Evolutionary conservation across 352 stramenopile genomes (phyloP).

Genomic region (Globisporangium spinosum): DNA sequence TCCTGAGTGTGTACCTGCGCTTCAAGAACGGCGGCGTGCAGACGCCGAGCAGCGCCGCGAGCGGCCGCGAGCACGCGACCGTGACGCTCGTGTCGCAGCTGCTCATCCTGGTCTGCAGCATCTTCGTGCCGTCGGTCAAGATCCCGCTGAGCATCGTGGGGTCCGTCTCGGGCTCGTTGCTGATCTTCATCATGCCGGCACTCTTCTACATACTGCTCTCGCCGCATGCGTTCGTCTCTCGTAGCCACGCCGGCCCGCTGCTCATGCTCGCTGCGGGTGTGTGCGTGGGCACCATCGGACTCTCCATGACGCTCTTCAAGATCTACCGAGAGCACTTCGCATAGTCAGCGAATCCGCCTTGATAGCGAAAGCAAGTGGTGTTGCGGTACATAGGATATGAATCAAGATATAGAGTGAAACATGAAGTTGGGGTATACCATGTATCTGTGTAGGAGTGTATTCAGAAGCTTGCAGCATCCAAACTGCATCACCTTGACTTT

Average conservation of each 20-base stretch:
- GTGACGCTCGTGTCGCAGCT: constrained; percentile 50
- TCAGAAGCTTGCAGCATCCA: not conserved
- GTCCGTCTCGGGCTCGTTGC: constrained; percentile 57
- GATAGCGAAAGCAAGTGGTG: not conserved
- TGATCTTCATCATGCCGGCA: constrained; percentile 82
- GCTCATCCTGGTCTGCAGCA: constrained; percentile 64
- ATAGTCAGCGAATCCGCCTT: not conserved
- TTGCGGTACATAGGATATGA: too few species aligned
- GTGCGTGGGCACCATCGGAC: constrained; percentile 41
- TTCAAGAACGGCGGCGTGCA: constrained; percentile 59
- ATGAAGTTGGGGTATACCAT: not conserved
- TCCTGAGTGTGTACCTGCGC: constrained; percentile 65
- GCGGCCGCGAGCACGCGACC: constrained; percentile 35
- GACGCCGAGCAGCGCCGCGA: constrained; percentile 56
- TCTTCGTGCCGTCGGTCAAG: constrained; percentile 77
- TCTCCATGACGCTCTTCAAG: constrained; percentile 50
- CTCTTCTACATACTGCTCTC: constrained; percentile 74
- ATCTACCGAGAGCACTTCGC: constrained; percentile 23
- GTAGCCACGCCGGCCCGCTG: constrained; percentile 42
- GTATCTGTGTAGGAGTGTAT: not conserved
- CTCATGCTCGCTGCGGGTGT: constrained; percentile 53
- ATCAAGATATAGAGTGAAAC: not conserved
- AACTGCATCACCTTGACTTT: not conserved
- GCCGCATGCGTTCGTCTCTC: constrained; percentile 33
- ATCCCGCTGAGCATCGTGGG: constrained; percentile 77